These are phyloP conservation scores for Cyberlindnera galapagoensis DNA, from an alignment of 805 yeast genomes.

Conservation along the genomic window DNA sequence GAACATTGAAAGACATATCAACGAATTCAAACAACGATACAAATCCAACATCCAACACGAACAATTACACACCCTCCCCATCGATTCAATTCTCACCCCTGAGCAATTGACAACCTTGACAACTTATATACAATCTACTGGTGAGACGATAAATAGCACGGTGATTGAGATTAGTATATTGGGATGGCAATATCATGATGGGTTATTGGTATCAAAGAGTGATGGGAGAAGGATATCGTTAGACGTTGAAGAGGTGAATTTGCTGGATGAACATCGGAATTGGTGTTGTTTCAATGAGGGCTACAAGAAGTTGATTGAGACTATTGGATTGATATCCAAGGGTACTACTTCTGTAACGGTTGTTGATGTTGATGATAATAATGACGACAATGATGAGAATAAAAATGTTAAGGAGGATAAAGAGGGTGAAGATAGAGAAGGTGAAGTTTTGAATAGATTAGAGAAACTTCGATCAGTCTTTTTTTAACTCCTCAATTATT, in stretches of 20 bases:
- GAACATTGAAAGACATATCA: slow-evolving; percentile 8
- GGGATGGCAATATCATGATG: slow-evolving; percentile 36
- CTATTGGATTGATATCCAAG: too few species aligned
- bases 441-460: too few species aligned
- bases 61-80: too few species aligned
- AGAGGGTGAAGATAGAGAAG: background rate
- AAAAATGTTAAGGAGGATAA: background rate
- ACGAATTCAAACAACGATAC: slow-evolving; percentile 6
- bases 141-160: slow-evolving; percentile 5
- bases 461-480: too few species aligned
- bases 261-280: slow-evolving; percentile 28
- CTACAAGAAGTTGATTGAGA: slow-evolving; percentile 15
- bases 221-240: too few species aligned
- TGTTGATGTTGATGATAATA: too few species aligned
- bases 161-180: slow-evolving; percentile 22
- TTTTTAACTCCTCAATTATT: too few species aligned
- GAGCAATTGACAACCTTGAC: too few species aligned
- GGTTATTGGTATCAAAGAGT: slow-evolving; percentile 26
- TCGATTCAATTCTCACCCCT: too few species aligned
- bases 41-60: too few species aligned
- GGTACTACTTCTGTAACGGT: too few species aligned
- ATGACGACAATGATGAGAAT: background rate
- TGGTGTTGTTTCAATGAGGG: slow-evolving; percentile 32
- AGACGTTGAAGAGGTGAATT: slow-evolving; percentile 22
- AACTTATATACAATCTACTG: too few species aligned